Evolutionary conservation across 345 rosid genomes (phyloP).

Genomic region (Passiflora organensis): DNA sequence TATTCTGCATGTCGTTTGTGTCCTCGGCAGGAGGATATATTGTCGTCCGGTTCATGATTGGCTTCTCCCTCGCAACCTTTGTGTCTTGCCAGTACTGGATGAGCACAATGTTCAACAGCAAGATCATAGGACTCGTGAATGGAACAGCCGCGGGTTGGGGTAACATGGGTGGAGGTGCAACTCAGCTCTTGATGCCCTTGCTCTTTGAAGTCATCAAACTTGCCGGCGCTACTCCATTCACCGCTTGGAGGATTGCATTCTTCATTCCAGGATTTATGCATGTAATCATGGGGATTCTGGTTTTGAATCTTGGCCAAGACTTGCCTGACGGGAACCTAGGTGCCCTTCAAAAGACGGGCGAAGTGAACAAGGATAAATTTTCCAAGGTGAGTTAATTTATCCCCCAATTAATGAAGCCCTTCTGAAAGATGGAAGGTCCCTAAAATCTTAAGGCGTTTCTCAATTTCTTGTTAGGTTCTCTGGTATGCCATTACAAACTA

Average conservation of each 20-base stretch:
- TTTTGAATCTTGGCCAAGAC: conserved; percentile 79
- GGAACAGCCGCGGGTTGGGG: conserved; percentile 99
- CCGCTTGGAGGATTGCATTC: conserved; percentile 90
- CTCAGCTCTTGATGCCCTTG: conserved; percentile 79
- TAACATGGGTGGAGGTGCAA: conserved; percentile 89
- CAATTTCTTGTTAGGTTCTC: conserved; percentile 39
- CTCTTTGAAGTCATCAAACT: conserved; percentile 57
- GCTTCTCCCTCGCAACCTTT: conserved; percentile 84
- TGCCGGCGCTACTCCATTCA: conserved; percentile 60
- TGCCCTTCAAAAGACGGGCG: conserved; percentile 64
- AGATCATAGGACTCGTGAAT: conserved; percentile 75
- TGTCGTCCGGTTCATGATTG: conserved; percentile 81
- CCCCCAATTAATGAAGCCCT: not conserved
- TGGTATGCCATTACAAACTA: conserved; percentile 82
- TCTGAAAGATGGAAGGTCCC: too few species aligned
- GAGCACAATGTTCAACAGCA: conserved; percentile 92
- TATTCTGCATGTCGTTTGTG: conserved; percentile 78
- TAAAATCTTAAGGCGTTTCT: too few species aligned
- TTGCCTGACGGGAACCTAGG: conserved; percentile 83
- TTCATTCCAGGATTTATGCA: conserved; percentile 71
- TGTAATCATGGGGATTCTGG: conserved; percentile 64
- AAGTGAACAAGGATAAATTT: conserved; percentile 66
- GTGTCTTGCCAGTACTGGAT: conserved; percentile 96
- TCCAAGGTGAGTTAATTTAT: conserved; percentile 39
- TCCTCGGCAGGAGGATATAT: conserved; percentile 57